Conservation (phyloP, 805 yeast species). For the Deakozyma indianensis region DNA sequence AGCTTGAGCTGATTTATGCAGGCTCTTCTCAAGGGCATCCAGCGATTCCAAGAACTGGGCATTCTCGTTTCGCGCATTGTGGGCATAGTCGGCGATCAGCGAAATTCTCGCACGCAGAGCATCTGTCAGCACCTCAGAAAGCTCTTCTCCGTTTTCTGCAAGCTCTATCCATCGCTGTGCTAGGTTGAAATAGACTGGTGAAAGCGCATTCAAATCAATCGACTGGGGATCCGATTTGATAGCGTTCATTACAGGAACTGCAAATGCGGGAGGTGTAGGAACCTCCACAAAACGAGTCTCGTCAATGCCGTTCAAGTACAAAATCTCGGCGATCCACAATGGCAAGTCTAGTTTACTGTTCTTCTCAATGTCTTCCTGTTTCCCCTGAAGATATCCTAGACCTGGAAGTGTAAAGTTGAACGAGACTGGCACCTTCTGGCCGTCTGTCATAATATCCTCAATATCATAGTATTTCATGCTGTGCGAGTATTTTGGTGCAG, state of each 20-base stretch:
- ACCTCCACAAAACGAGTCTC: slow-evolving; percentile 41
- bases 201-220: slow-evolving; percentile 53
- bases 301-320: slow-evolving; percentile 38
- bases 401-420: slow-evolving; percentile 73
- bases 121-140: neutral
- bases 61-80: neutral
- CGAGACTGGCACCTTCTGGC: slow-evolving; percentile 55
- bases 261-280: slow-evolving; percentile 56
- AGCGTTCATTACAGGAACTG: slow-evolving; percentile 58
- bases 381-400: slow-evolving; percentile 73
- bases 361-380: slow-evolving; percentile 26
- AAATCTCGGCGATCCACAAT: slow-evolving; percentile 71
- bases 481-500: no score
- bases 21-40: neutral
- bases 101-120: neutral
- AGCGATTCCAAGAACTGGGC: neutral
- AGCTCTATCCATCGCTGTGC: slow-evolving; percentile 67
- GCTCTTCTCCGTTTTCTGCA: neutral
- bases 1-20: neutral
- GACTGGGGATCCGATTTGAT: slow-evolving; percentile 55
- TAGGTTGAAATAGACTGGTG: slow-evolving; percentile 53
- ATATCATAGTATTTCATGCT: slow-evolving; percentile 19
- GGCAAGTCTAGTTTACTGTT: slow-evolving; percentile 67
- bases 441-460: slow-evolving; percentile 24
- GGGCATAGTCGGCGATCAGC: neutral